These are phyloP conservation scores for Prosopis cineraria DNA, from an alignment of 306 rosid species.

Conservation along the genomic window DNA sequence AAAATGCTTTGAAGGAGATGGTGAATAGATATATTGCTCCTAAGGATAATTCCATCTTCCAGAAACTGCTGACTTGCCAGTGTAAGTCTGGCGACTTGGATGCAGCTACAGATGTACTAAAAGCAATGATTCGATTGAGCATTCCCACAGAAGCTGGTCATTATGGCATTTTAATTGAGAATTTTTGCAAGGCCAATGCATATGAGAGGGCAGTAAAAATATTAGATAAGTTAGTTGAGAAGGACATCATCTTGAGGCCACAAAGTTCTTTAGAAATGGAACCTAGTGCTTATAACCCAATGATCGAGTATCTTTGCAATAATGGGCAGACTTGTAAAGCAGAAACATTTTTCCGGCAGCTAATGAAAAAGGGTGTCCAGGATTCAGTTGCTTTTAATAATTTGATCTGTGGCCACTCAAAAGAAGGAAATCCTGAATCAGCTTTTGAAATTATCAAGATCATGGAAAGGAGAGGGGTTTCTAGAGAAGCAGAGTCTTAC, in stretches of 20 bases:
- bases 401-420: conserved; percentile 79
- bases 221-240: conserved; percentile 80
- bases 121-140: conserved; percentile 74
- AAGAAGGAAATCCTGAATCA: conserved; percentile 86
- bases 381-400: conserved; percentile 78
- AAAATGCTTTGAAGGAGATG: conserved; percentile 68
- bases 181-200: conserved; percentile 68
- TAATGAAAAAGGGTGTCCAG: conserved; percentile 79
- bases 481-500: conserved; percentile 72
- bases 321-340: conserved; percentile 77
- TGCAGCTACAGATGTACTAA: conserved; percentile 77
- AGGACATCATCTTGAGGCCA: conserved; percentile 71
- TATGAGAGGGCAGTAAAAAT: conserved; percentile 70
- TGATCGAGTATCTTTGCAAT: conserved; percentile 71
- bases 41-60: conserved; percentile 71
- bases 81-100: conserved; percentile 78
- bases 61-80: conserved; percentile 58
- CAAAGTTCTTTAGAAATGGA: conserved; percentile 67
- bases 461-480: conserved; percentile 81
- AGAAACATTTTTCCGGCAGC: conserved; percentile 72
- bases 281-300: conserved; percentile 71
- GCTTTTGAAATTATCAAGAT: conserved; percentile 82
- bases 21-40: conserved; percentile 68
- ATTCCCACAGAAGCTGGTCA: conserved; percentile 93
- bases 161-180: conserved; percentile 78